A percentile compares a stretch with the other conserved stretches of the same genome.
Conservation (phyloP, 169 alveolate species). For the Theileria parva region DNA sequence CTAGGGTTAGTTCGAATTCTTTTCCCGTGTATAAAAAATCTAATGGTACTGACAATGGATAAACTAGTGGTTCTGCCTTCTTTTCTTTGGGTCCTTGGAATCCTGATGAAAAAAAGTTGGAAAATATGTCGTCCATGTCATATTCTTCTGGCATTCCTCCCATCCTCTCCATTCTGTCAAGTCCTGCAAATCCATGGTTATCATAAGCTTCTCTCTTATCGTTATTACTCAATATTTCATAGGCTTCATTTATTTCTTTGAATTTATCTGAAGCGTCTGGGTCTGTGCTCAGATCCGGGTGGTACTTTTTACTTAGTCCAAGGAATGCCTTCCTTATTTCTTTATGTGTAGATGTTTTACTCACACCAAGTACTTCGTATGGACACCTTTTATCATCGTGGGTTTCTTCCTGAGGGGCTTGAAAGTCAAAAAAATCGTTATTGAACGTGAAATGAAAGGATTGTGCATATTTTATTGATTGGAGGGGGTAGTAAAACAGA, state of each 20-base stretch:
- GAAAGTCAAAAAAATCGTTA: slow-evolving; percentile 23
- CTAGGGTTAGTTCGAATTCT: slow-evolving; percentile 63
- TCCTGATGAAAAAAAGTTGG: slow-evolving; percentile 72
- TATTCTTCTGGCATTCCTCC: slow-evolving; percentile 68
- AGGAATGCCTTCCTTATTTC: slow-evolving; percentile 91
- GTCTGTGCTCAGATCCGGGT: slow-evolving; percentile 88
- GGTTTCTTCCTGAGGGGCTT: not conserved
- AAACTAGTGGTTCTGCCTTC: slow-evolving; percentile 77
- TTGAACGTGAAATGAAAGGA: slow-evolving; percentile 7
- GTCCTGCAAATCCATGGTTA: slow-evolving; percentile 88
- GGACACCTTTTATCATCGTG: slow-evolving; percentile 52
- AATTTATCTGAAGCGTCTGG: slow-evolving; percentile 82
- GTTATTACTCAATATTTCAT: slow-evolving; percentile 86
- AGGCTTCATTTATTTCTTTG: slow-evolving; percentile 88
- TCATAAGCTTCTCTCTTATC: slow-evolving; percentile 88
- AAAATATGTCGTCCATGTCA: slow-evolving; percentile 64
- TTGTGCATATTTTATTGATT: not conserved
- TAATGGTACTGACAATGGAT: slow-evolving; percentile 66
- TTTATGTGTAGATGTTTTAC: slow-evolving; percentile 73
- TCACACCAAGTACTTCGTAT: slow-evolving; percentile 72
- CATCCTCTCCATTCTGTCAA: slow-evolving; percentile 55
- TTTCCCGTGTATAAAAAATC: slow-evolving; percentile 80
- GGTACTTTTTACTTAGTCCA: slow-evolving; percentile 80
- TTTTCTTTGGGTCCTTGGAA: slow-evolving; percentile 60
- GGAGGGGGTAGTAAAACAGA: not conserved